These are phyloP conservation scores for Raphidocelis subcapitata DNA, from an alignment of 139 green algal genomes.

Conservation along the genomic window DNA sequence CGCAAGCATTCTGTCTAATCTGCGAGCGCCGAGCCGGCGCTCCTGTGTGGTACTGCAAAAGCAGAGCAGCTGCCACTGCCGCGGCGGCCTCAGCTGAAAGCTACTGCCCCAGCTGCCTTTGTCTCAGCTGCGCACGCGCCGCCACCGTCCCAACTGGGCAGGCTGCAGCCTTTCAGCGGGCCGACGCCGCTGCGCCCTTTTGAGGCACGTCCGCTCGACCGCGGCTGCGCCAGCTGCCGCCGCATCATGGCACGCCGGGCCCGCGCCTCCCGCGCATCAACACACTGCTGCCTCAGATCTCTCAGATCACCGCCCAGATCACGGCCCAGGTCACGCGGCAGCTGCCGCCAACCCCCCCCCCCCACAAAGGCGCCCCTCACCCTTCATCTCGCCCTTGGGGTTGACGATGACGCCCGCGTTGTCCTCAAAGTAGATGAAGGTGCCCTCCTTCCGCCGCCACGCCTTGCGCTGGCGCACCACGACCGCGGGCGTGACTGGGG, in stretches of 20 bases:
- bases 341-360: too few relatives aligned
- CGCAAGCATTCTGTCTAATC: neutral
- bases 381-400: slow-evolving; percentile 99
- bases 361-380: slow-evolving; percentile 42
- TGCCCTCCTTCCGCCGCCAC: slow-evolving; percentile 96
- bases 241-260: too few relatives aligned
- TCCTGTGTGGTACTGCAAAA: too few relatives aligned
- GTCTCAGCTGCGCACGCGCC: neutral
- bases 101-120: neutral
- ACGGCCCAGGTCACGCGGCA: too few relatives aligned
- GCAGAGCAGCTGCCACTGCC: neutral
- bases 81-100: neutral
- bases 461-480: slow-evolving; percentile 98
- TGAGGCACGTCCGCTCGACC: too few relatives aligned
- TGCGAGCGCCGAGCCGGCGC: too few relatives aligned
- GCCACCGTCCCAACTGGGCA: neutral
- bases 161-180: neutral
- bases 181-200: neutral
- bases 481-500: slow-evolving; percentile 81
- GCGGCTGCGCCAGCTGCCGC: neutral
- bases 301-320: too few relatives aligned
- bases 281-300: neutral
- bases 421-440: slow-evolving; percentile 99
- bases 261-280: neutral
- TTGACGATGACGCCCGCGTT: slow-evolving; percentile 99